Conservation (phyloP, 164 flowering plant genomes). For the Vitis labrusca region DNA sequence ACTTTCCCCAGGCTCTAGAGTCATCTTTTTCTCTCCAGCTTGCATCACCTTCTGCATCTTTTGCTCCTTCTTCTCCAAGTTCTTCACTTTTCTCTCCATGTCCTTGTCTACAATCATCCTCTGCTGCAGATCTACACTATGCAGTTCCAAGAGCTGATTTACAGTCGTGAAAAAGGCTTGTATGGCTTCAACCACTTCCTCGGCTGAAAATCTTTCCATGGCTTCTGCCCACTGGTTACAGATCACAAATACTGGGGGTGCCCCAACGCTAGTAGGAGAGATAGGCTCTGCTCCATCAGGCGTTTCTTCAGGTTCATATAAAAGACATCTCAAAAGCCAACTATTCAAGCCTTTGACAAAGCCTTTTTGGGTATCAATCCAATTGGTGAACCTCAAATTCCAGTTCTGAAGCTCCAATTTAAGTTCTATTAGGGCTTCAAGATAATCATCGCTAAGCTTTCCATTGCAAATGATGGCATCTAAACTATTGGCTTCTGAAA, state of each 20-base stretch:
- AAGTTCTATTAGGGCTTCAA: conserved; percentile 36
- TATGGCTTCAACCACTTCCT: conserved; percentile 50
- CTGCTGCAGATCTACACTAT: conserved; percentile 30
- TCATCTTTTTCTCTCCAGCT: conserved; percentile 12
- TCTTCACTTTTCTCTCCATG: conserved; percentile 30
- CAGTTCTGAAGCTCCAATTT: conserved; percentile 48
- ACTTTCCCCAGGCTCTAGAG: not conserved
- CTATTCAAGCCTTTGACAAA: conserved; percentile 47
- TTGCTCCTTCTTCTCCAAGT: conserved; percentile 26
- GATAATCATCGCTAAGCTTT: conserved; percentile 30
- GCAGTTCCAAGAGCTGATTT: conserved; percentile 27
- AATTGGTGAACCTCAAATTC: conserved; percentile 38
- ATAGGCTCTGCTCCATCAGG: conserved; percentile 42
- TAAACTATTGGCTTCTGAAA: conserved; percentile 40
- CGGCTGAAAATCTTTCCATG: conserved; percentile 42
- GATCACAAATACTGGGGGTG: conserved; percentile 57
- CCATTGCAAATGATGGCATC: conserved; percentile 22
- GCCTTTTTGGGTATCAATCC: conserved; percentile 49
- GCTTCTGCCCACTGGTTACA: conserved; percentile 51
- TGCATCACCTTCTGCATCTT: conserved; percentile 24
- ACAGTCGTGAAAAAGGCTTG: conserved; percentile 26
- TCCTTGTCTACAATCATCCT: conserved; percentile 30
- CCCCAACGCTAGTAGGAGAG: conserved; percentile 54
- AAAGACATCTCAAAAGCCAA: conserved; percentile 57
- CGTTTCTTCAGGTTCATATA: conserved; percentile 47